Conservation (phyloP, 2,329 filamentous ascomycete genomes). For the Trichoderma sp. region DNA sequence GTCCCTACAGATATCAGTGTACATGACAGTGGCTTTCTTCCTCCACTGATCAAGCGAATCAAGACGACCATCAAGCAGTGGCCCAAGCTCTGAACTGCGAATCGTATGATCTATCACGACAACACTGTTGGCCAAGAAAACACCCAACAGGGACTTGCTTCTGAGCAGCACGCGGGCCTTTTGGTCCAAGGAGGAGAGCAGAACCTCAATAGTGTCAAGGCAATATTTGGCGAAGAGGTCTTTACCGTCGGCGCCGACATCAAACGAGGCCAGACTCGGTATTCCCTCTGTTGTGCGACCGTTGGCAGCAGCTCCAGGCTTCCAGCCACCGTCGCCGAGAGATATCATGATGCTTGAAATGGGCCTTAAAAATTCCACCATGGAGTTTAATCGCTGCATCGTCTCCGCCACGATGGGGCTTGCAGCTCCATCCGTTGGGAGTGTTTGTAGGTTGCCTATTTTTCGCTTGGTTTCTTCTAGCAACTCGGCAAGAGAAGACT, state of each 20-base stretch:
- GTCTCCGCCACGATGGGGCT: constrained; percentile 79
- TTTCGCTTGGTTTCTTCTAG: constrained; percentile 79
- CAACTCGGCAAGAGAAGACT: constrained; percentile 78
- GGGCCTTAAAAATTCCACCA: constrained; percentile 83
- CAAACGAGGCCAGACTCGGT: constrained; percentile 75
- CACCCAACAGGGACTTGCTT: constrained; percentile 75
- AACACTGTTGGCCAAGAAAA: constrained; percentile 89
- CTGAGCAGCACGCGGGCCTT: constrained; percentile 74
- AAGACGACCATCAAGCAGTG: constrained; percentile 68
- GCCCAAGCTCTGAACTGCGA: constrained; percentile 73
- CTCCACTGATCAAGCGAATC: constrained; percentile 77
- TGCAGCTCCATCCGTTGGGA: constrained; percentile 78
- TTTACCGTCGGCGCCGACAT: constrained; percentile 84
- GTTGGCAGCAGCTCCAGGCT: constrained; percentile 50
- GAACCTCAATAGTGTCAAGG: constrained; percentile 79
- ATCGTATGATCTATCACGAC: constrained; percentile 84
- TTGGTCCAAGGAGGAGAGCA: constrained; percentile 73
- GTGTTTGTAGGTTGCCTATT: constrained; percentile 62
- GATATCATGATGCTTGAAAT: constrained; percentile 90
- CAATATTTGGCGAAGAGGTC: constrained; percentile 90
- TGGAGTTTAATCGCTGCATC: constrained; percentile 81
- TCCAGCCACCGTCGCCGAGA: constrained; percentile 91
- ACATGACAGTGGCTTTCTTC: constrained; percentile 80
- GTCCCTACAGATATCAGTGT: constrained; percentile 87
- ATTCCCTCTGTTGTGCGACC: constrained; percentile 63